Evolutionary conservation across 2,329 filamentous ascomycete genomes (phyloP).

Genomic region (Tolypocladium ovalisporum): DNA sequence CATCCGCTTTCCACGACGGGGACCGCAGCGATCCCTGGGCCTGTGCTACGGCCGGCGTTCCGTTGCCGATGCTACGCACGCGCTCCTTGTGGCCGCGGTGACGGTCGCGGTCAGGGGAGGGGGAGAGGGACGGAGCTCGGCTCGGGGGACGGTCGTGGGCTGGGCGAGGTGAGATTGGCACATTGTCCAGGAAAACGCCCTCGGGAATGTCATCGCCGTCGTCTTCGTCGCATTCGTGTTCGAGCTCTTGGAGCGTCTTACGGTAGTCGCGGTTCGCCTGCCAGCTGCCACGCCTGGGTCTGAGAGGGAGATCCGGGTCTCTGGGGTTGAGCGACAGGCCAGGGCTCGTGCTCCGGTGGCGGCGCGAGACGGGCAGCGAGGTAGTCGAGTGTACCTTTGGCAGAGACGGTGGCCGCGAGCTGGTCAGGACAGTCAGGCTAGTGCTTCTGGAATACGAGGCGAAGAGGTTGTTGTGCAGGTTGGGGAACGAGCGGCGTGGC

Average conservation of each 20-base stretch:
- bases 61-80: constrained; percentile 49
- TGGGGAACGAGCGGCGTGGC: constrained; percentile 32
- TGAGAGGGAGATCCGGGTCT: constrained; percentile 26
- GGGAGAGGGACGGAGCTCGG: constrained; percentile 38
- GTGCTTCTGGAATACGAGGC: constrained; percentile 40
- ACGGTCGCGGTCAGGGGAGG: constrained; percentile 44
- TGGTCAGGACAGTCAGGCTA: constrained; percentile 27
- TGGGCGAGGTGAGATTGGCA: constrained; percentile 68
- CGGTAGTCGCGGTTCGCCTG: constrained; percentile 48
- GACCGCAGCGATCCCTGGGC: constrained; percentile 51
- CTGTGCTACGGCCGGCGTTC: constrained; percentile 47
- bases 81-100: constrained; percentile 31
- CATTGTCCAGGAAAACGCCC: constrained; percentile 68
- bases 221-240: constrained; percentile 66
- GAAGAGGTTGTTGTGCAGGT: constrained; percentile 33
- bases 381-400: constrained; percentile 20
- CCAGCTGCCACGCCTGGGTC: constrained; percentile 56
- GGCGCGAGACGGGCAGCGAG: constrained; percentile 25
- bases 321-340: constrained; percentile 32
- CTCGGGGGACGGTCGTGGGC: constrained; percentile 43
- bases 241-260: constrained; percentile 60
- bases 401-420: constrained; percentile 19
- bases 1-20: constrained; percentile 40
- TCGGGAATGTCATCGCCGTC: constrained; percentile 71
- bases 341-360: constrained; percentile 42